phyloP scores from a whole-genome alignment of 805 yeast species.

The Saturnispora zaruensis region DNA sequence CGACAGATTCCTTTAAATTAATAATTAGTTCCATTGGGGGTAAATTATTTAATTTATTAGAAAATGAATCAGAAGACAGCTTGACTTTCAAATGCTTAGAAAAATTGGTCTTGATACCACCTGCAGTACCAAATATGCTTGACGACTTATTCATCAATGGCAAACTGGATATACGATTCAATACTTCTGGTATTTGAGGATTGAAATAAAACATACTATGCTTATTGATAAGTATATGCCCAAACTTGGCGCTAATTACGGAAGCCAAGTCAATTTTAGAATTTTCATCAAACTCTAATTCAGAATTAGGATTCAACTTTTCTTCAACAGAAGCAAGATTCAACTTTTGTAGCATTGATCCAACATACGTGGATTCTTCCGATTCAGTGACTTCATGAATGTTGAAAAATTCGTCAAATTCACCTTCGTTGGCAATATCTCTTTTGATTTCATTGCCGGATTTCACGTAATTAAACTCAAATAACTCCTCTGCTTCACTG shows the following conservation, averaged over 20 bases:
- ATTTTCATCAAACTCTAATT: conserved; percentile 6
- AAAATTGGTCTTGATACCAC: conserved; percentile 26
- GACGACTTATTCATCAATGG: conserved; percentile 19
- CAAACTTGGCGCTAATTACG: conserved; percentile 24
- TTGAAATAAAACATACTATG: conserved; percentile 18
- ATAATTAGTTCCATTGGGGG: conserved; percentile 29
- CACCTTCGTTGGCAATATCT: background rate
- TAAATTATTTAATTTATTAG: conserved; percentile 14
- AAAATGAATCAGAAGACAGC: conserved; percentile 27
- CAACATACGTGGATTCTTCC: background rate
- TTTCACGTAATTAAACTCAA: conserved; percentile 24
- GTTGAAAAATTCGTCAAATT: conserved; percentile 5
- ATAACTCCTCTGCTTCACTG: conserved; percentile 19
- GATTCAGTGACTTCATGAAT: background rate
- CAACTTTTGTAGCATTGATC: background rate
- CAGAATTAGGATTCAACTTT: background rate
- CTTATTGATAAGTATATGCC: conserved; percentile 20
- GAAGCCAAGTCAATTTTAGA: conserved; percentile 18
- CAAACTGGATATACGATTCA: conserved; percentile 18
- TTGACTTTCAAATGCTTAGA: conserved; percentile 24
- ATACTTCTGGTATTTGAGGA: conserved; percentile 21
- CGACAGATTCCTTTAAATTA: conserved; percentile 17
- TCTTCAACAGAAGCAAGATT: conserved; percentile 1
- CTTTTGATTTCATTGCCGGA: background rate
- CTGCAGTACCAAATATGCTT: conserved; percentile 23